phyloP scores from a whole-genome alignment of 2,329 filamentous ascomycete genomes.

The Aspergillaceae sp. region DNA sequence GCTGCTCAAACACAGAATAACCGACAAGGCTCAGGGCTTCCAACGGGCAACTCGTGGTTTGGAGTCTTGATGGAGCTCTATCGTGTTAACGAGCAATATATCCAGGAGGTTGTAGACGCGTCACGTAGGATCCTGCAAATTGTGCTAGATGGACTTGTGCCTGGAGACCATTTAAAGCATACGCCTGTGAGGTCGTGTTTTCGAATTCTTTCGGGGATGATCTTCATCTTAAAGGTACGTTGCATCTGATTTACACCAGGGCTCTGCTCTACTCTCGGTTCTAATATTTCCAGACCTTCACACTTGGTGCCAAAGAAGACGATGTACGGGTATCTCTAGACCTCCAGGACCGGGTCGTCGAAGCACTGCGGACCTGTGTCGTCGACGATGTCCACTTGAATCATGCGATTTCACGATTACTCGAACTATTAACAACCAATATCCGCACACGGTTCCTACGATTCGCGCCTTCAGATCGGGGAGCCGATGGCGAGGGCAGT shows the following conservation, averaged over 20 bases:
- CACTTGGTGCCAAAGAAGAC: slow-evolving; percentile 53
- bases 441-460: slow-evolving; percentile 52
- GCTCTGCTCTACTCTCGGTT: neutral
- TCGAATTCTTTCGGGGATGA: slow-evolving; percentile 55
- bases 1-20: slow-evolving; percentile 24
- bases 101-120: slow-evolving; percentile 54
- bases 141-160: slow-evolving; percentile 51
- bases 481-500: slow-evolving; percentile 23
- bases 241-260: neutral
- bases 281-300: slow-evolving; percentile 43
- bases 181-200: slow-evolving; percentile 57
- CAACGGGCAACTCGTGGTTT: slow-evolving; percentile 28
- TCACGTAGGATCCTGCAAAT: slow-evolving; percentile 52
- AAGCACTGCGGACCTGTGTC: slow-evolving; percentile 51
- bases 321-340: slow-evolving; percentile 52
- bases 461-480: slow-evolving; percentile 46
- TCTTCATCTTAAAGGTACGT: slow-evolving; percentile 54
- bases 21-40: slow-evolving; percentile 17
- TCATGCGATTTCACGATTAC: slow-evolving; percentile 53
- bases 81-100: slow-evolving; percentile 53
- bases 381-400: slow-evolving; percentile 59
- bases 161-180: slow-evolving; percentile 51
- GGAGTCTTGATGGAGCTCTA: slow-evolving; percentile 40
- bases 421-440: slow-evolving; percentile 50
- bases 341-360: slow-evolving; percentile 51